Evolutionary conservation across 1,284 basidiomycete genomes (phyloP), one percentile per base, ranked within the genome.

Genomic region (Pholiota adiposa): DNA sequence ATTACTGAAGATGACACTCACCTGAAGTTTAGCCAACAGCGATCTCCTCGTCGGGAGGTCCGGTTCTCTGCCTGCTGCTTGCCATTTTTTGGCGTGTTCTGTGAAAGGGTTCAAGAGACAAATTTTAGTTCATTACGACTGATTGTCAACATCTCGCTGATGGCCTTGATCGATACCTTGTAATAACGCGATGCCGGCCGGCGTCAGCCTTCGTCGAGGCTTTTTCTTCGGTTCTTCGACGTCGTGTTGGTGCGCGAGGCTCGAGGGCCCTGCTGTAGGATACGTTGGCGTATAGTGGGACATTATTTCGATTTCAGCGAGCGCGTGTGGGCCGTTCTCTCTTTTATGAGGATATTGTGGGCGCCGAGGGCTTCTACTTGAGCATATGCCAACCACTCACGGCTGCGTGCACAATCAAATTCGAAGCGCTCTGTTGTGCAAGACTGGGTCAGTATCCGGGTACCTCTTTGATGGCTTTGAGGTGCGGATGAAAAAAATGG

Each of bases 11-110:
- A n/a, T 21, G 7, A 29, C 23, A 25, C 25, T 52, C 31, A 64
- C 63, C 50, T 64, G 48, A 29, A 64, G 48, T 46, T 46, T 25
- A 21, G 31, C 25, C 29, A 54, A 34, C 25, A 64, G 51, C 12
- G 2, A 6, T 33, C 59, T 54, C 25, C 61, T 53, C 12, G 56
- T 31, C 7, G 6, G 25, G 2, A 54, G 2, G 2, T 54, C 43
- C 4, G 62, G 60, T 27, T 62, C 43, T 14, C 5, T 38, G 16
- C 36, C 36, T 33, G 23, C 54, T 56, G 9, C 46, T 50, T n/a
- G n/a, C 19, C 57, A 52, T 25, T 54, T 41, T 14, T 36, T 14
- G 52, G 52, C 59, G 19, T 60, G 50, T 23, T 56, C 63, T 64
- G 51, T 23, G 23, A 31, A 31, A 31, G 29, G 29, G 25, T 51